phyloP scores from a whole-genome alignment of 805 yeast genomes.

The Starmerella ratchasimensis region DNA sequence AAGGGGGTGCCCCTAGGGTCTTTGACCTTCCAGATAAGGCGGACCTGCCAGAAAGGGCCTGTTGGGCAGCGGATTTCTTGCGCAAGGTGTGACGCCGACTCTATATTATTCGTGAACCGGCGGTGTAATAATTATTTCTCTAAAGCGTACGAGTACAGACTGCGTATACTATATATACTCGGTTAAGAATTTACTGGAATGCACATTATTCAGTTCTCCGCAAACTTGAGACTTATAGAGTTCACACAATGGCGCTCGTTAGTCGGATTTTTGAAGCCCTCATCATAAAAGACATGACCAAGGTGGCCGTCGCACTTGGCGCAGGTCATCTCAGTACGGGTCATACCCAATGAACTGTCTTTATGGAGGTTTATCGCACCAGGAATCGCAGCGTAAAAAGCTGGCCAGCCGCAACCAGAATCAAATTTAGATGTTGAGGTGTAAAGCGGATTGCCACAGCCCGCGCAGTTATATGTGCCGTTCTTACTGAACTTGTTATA shows the following conservation, averaged over 20 bases:
- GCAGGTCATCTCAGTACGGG: slow-evolving; percentile 80
- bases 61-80: too few species aligned
- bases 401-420: slow-evolving; percentile 97
- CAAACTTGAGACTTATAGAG: slow-evolving; percentile 63
- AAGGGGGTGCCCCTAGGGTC: too few species aligned
- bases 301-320: slow-evolving; percentile 81
- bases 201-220: slow-evolving; percentile 5
- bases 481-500: slow-evolving; percentile 35
- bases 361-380: slow-evolving; percentile 50
- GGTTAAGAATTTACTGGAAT: too few species aligned
- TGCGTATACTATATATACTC: too few species aligned
- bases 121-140: too few species aligned
- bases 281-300: slow-evolving; percentile 91
- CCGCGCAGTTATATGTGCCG: slow-evolving; percentile 78
- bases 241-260: slow-evolving; percentile 93
- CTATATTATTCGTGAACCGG: too few species aligned
- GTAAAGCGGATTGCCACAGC: slow-evolving; percentile 69
- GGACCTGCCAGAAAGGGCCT: too few species aligned
- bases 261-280: slow-evolving; percentile 78
- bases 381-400: slow-evolving; percentile 80
- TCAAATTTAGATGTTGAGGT: slow-evolving; percentile 68
- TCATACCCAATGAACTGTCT: slow-evolving; percentile 63
- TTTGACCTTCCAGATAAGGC: too few species aligned
- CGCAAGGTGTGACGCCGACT: too few species aligned
- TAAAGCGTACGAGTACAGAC: too few species aligned